Base-by-base conservation (phyloP, 23 red algal species). In the Pyropia haitanensis region DNA sequence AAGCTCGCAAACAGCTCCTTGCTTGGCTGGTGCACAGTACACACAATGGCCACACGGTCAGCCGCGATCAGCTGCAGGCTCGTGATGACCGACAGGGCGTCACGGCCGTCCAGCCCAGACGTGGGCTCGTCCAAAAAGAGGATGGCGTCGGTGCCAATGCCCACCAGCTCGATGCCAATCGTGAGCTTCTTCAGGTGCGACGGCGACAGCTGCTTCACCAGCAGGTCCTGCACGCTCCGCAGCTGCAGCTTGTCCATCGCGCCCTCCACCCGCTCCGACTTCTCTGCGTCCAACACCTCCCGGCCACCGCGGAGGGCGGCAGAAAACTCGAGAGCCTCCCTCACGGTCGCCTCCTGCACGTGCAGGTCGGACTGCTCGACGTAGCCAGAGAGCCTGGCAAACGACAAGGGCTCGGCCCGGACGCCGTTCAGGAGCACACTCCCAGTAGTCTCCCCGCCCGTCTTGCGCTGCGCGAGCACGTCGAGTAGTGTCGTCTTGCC, bases 351-450 rank as follows among this genome's bases (percentile, higher is more conserved):
- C 72, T 96, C 77, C 39, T 58, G 25, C n/a, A 89, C 58, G 68
- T 96, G 91, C n/a, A 96, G 51, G 58, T 96, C 91, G 30, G 30
- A 68, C 72, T 96, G 91, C 58, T 96, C 91, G 13, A 88, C 86
- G 61, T 96, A 96, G 19, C 91, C 91, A 14, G 79, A 68, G 7
- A 79, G 70, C 20, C 76, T 64, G 18, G 72, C 60, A 19, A 96
- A 53, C 39, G 29, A 51, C n/a, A 70, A 48, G 27, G 90, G 65
- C 18, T 56, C 27, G 18, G 81, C 30, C 16, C 56, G 18, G 21
- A 33, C 66, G 31, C 78, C 67, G 60, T 96, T 89, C 26, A 89
- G 28, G n/a, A 65, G 71, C 5, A 96, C 68, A 13, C 85, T 71
- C 19, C 91, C 91, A 1, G 64, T 66, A 39, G 82, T 88, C 44